Conservation (phyloP, 2,329 filamentous ascomycete species). For the Ophiostoma fasciatum region DNA sequence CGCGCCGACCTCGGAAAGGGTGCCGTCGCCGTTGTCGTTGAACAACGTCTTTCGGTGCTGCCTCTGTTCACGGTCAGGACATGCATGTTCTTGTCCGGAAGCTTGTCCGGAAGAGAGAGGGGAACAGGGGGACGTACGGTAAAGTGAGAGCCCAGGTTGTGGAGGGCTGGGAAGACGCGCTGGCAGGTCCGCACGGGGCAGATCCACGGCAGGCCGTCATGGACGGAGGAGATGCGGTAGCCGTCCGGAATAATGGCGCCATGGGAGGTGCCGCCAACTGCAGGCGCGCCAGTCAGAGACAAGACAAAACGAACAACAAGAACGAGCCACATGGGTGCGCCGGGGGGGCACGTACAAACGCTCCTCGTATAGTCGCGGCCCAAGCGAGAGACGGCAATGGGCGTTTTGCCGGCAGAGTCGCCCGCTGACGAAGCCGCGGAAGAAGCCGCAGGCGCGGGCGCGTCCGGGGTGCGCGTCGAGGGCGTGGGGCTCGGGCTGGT, state of each 20-base stretch:
- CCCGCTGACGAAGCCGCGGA: too few species aligned
- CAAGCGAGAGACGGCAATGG: not conserved
- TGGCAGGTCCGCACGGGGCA: slow-evolving; percentile 14
- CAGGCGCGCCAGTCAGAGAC: not conserved
- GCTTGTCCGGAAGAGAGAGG: too few species aligned
- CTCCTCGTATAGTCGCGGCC: not conserved
- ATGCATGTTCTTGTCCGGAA: too few species aligned
- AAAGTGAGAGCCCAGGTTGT: slow-evolving; percentile 13
- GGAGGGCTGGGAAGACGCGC: slow-evolving; percentile 5
- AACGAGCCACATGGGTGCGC: not conserved
- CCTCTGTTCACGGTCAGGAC: too few species aligned
- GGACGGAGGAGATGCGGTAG: slow-evolving; percentile 10
- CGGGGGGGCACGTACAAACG: not conserved
- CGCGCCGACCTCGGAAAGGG: slow-evolving; percentile 13
- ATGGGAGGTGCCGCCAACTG: not conserved
- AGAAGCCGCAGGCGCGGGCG: too few species aligned
- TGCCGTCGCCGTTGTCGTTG: slow-evolving; percentile 19
- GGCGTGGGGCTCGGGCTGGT: too few species aligned
- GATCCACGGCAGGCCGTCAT: slow-evolving; percentile 11
- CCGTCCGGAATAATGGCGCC: slow-evolving; percentile 4
- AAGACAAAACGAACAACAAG: not conserved
- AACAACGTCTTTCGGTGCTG: slow-evolving; percentile 12
- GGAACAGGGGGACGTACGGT: too few species aligned
- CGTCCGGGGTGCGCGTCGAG: not conserved
- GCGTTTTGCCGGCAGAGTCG: too few species aligned